Conservation (phyloP, 2,329 filamentous ascomycete species). For the Arthrobotrys entomopaga region DNA sequence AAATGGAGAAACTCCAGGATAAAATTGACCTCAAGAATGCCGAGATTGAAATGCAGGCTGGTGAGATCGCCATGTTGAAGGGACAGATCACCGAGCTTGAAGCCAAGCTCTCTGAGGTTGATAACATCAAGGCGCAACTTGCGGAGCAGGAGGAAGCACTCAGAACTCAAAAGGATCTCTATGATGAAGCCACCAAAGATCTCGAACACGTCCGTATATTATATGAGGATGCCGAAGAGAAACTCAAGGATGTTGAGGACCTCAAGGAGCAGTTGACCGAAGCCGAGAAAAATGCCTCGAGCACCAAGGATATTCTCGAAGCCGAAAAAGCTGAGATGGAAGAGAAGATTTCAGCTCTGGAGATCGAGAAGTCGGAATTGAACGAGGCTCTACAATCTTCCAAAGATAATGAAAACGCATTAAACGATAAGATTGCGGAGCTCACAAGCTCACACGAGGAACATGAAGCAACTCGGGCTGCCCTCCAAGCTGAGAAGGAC, state of each 20-base stretch:
- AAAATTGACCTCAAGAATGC: constrained; percentile 39
- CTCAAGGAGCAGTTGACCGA: constrained; percentile 28
- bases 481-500: constrained; percentile 42
- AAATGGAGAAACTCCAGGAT: constrained; percentile 34
- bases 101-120: constrained; percentile 19
- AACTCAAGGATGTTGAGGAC: constrained; percentile 25
- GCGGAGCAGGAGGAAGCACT: constrained; percentile 23
- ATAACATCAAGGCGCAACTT: constrained; percentile 26
- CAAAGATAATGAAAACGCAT: constrained; percentile 14
- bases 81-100: constrained; percentile 36
- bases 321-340: constrained; percentile 41
- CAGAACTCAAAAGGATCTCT: constrained; percentile 23
- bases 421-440: constrained; percentile 19
- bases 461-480: constrained; percentile 17
- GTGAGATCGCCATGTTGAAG: constrained; percentile 31
- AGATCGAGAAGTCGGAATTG: constrained; percentile 31
- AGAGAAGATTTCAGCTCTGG: constrained; percentile 33
- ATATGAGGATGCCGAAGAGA: constrained; percentile 39
- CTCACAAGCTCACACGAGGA: constrained; percentile 32
- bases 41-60: constrained; percentile 33
- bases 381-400: constrained; percentile 6
- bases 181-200: constrained; percentile 35
- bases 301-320: constrained; percentile 24
- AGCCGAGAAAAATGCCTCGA: constrained; percentile 29
- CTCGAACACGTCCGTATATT: constrained; percentile 29